A percentile compares a stretch with the other conserved stretches of the same genome.
phyloP scores from a whole-genome alignment of 129 eudicot genomes.

The Rutidosis leptorrhynchoides region DNA sequence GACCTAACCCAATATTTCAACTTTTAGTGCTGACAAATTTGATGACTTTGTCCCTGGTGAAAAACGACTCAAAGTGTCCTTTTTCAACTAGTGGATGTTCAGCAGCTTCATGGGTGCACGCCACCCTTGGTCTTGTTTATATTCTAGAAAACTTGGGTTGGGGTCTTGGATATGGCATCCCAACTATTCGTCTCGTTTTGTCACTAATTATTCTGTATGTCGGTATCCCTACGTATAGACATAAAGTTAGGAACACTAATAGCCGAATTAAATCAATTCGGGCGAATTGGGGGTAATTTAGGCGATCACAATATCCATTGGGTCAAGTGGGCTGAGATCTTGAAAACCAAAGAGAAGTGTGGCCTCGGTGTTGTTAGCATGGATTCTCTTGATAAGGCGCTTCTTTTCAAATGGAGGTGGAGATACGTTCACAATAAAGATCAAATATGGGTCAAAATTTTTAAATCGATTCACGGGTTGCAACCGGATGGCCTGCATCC shows the following conservation, averaged over 20 bases:
- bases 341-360: no score
- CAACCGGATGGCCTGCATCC: no score
- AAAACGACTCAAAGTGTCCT: conserved; percentile 70
- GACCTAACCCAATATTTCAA: conserved; percentile 91
- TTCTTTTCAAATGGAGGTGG: no score
- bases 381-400: no score
- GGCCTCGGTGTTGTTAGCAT: no score
- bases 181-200: conserved; percentile 66
- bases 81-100: conserved; percentile 99
- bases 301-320: no score
- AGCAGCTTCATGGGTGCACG: conserved; percentile 79
- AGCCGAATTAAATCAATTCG: no score
- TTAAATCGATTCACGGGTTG: no score
- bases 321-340: no score
- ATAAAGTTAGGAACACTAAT: conserved; percentile 53
- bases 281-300: no score
- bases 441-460: no score
- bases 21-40: conserved; percentile 95
- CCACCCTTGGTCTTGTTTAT: conserved; percentile 79
- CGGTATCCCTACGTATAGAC: conserved; percentile 86
- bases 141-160: conserved; percentile 93
- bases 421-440: no score
- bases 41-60: conserved; percentile 79
- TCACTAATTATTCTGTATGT: conserved; percentile 66
- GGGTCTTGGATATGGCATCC: conserved; percentile 94